Base-by-base conservation (phyloP, 495 filamentous ascomycete species). In the Xylaria bambusicola region DNA sequence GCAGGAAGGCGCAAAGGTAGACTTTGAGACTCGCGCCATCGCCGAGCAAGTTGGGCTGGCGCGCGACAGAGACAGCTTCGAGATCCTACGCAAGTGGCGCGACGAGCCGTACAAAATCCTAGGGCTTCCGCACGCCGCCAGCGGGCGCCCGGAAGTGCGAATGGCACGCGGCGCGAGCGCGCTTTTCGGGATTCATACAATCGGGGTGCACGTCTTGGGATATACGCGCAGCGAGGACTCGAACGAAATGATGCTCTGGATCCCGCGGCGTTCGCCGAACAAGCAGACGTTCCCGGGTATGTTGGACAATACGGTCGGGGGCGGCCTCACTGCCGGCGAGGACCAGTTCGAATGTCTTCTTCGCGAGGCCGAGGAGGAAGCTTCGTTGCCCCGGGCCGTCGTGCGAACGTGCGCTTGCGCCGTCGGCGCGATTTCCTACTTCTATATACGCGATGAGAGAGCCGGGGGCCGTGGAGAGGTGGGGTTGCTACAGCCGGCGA, bases 251-350 rank as follows among this genome's bases (percentile, higher is more conserved):
- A 84, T 82, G 66, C 78, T 95, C 18, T 95, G 90, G 91, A 78
- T 90, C 0, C 90, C 91, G 1, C 71, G 88, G 27, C 74, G 91
- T 1, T 86, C 40, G 79, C 72, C 56, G 83, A 64, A 6, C 91
- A 93, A 71, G 78, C 86, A 64, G n/a, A 93, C 91, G 0, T 93
- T 87, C 62, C 83, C 83, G 6, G 79, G 86, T 0, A 86, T 91
- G 79, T 74, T 93, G 18, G 91, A 95, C 66, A 93, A 93, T 61
- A 86, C 86, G 7, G 89, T 93, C 13, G 91, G 88, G 0, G 91
- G 90, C 0, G 91, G 90, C 0, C 85, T 92, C 65, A 75, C 81
- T 27, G 83, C 86, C 0, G 83, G 84, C 3, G 88, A 92, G 67
- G 73, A 62, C 1, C 78, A 82, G 1, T 81, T 86, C 45, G 86